Base-by-base conservation (phyloP, 2,329 filamentous ascomycete species). In the Plenodomus tracheiphilus region DNA sequence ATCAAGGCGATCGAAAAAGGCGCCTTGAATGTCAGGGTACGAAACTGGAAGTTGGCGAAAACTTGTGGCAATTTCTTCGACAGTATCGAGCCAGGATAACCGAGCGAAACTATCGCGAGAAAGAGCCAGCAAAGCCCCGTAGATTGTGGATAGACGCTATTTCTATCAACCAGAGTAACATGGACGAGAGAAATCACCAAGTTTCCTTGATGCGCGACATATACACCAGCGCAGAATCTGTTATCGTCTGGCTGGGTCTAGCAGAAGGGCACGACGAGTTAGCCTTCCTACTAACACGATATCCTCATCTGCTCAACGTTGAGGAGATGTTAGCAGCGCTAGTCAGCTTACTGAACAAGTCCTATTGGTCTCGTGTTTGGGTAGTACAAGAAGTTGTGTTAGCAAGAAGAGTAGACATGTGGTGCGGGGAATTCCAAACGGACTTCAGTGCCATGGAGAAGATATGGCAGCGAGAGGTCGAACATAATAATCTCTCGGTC, bases 101-200 rank as follows among this genome's bases (percentile, higher is more conserved):
- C 13, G 17, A 51, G 7, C 20, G 43, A 11, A 44, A 47, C 6
- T 46, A 54, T 36, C 44, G 34, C 5, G 42, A 46, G 18, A 41
- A 36, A 11, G 30, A 51, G n/a, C 41, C 47, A 2, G 22, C 5
- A 3, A 36, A 39, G 4, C 20, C 39, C 4, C 2, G 21, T 2
- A 35, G 43, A 8, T 16, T 59, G 2, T 59, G 56, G 56, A 54
- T 59, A 6, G 56, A 59, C 15, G 53, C 53, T 13, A 41, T 54
- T 17, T 53, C 45, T 3, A 58, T 58, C 4, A 39, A 58, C n/a
- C 56, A 57, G 4, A 43, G 15, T 17, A 42, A 57, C 25, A 39
- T 51, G n/a, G 17, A 42, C 15, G 56, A 59, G 39, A 46, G 56
- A 10, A 53, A 44, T 32, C 42, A 53, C 11, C 53, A 56, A 20